Conservation (phyloP, 2,329 filamentous ascomycete genomes). For the Scedosporium dehoogii region DNA sequence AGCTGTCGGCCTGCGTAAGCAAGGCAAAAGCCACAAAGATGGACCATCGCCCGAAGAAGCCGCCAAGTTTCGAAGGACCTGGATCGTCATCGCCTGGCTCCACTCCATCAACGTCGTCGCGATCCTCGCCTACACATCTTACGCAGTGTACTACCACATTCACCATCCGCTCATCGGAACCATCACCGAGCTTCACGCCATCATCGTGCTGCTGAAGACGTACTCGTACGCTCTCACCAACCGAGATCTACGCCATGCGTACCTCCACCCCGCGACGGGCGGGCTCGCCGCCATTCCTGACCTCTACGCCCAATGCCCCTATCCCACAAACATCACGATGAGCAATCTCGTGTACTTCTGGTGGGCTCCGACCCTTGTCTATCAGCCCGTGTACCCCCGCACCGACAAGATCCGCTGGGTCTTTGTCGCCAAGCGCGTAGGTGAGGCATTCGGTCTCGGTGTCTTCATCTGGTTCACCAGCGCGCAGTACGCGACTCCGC, state of each 20-base stretch:
- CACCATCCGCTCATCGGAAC: conserved; percentile 92
- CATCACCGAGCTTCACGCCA: conserved; percentile 78
- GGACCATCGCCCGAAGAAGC: conserved; percentile 46
- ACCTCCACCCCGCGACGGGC: conserved; percentile 62
- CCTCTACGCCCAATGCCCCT: conserved; percentile 74
- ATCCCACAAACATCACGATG: conserved; percentile 84
- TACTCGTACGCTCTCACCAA: conserved; percentile 96
- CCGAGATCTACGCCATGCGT: conserved; percentile 83
- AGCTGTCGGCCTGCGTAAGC: conserved; percentile 56
- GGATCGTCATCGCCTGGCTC: conserved; percentile 69
- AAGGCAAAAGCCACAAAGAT: conserved; percentile 36
- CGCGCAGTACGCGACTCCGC: conserved; percentile 86
- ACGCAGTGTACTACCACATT: conserved; percentile 81
- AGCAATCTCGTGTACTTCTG: conserved; percentile 89
- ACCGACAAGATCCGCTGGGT: conserved; percentile 72
- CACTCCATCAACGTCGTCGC: conserved; percentile 78
- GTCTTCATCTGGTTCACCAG: conserved; percentile 93
- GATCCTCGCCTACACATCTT: conserved; percentile 70
- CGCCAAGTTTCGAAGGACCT: conserved; percentile 61
- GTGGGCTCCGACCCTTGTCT: conserved; percentile 94
- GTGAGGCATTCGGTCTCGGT: conserved; percentile 66
- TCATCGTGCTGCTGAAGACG: conserved; percentile 94
- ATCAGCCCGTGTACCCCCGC: conserved; percentile 92
- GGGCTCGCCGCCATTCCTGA: conserved; percentile 65
- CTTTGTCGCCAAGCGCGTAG: conserved; percentile 75